These are phyloP conservation scores for Terana coerulea DNA, from an alignment of 768 basidiomycete genomes.

Conservation along the genomic window DNA sequence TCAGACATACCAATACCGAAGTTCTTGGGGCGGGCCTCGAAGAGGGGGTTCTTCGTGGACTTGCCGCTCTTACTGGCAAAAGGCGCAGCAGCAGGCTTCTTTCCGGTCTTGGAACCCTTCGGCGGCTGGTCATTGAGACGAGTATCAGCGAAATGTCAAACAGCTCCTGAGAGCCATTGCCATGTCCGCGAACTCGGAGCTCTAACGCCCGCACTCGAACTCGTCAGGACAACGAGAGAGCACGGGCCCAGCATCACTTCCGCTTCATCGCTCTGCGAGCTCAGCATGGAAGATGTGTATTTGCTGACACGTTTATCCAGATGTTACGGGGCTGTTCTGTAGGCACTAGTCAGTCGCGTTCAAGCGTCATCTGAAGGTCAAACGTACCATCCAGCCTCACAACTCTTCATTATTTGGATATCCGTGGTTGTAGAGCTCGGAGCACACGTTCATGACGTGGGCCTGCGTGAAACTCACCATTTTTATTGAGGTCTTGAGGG, in stretches of 20 bases:
- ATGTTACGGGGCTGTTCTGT: background rate
- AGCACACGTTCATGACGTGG: background rate
- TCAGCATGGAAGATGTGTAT: slow-evolving; percentile 29
- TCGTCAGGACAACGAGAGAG: slow-evolving; percentile 16
- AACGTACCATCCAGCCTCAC: slow-evolving; percentile 17
- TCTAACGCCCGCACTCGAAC: slow-evolving; percentile 39
- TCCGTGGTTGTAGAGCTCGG: slow-evolving; percentile 9
- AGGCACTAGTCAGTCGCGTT: background rate
- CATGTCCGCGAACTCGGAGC: slow-evolving; percentile 44
- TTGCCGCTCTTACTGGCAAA: slow-evolving; percentile 77
- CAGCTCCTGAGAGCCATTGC: slow-evolving; percentile 25
- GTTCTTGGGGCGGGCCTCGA: slow-evolving; percentile 86
- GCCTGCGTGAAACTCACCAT: slow-evolving; percentile 11
- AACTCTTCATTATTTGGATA: background rate
- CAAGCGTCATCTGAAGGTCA: slow-evolving; percentile 16
- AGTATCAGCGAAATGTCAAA: slow-evolving; percentile 31
- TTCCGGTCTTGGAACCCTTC: slow-evolving; percentile 71
- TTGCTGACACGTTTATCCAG: slow-evolving; percentile 8
- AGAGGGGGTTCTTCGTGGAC: slow-evolving; percentile 90
- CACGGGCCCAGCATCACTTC: slow-evolving; percentile 38
- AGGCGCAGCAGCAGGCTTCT: slow-evolving; percentile 85
- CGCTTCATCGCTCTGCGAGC: slow-evolving; percentile 37
- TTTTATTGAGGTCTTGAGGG: slow-evolving; percentile 18
- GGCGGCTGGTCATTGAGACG: slow-evolving; percentile 95
- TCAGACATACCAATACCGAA: slow-evolving; percentile 87